Evolutionary conservation across 768 basidiomycete genomes (phyloP).

Genomic region (Termitomyces sp.): DNA sequence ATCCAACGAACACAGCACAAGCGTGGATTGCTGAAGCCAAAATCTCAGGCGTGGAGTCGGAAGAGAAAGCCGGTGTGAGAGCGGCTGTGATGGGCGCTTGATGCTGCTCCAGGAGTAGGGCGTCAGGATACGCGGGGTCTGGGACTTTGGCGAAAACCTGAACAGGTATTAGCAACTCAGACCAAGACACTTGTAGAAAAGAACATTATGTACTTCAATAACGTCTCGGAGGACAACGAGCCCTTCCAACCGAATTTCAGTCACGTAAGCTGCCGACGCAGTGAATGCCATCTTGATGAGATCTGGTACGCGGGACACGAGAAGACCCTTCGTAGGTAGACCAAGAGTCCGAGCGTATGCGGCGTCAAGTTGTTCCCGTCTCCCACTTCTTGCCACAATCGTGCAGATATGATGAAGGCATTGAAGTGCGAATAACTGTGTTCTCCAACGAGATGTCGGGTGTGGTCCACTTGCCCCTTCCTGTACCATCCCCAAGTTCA

Average conservation of each 20-base stretch:
- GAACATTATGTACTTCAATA: slow-evolving; percentile 57
- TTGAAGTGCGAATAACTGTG: slow-evolving; percentile 89
- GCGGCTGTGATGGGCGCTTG: slow-evolving; percentile 98
- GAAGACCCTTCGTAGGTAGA: slow-evolving; percentile 51
- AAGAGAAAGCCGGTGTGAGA: slow-evolving; percentile 91
- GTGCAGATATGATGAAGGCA: slow-evolving; percentile 88
- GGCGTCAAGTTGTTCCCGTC: slow-evolving; percentile 82
- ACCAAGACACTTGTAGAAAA: neutral
- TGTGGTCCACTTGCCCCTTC: slow-evolving; percentile 35
- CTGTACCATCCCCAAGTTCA: slow-evolving; percentile 56
- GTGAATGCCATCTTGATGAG: slow-evolving; percentile 98
- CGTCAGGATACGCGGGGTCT: slow-evolving; percentile 90
- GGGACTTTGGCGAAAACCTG: slow-evolving; percentile 84
- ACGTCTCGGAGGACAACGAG: slow-evolving; percentile 87
- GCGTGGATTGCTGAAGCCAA: slow-evolving; percentile 88
- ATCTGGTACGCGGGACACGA: slow-evolving; percentile 86
- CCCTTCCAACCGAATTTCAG: slow-evolving; percentile 90
- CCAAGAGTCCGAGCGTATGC: slow-evolving; percentile 60
- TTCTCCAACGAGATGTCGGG: slow-evolving; percentile 86
- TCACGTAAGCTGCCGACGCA: slow-evolving; percentile 93
- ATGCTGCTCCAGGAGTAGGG: slow-evolving; percentile 89
- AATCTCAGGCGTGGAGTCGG: slow-evolving; percentile 95
- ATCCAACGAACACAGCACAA: slow-evolving; percentile 93
- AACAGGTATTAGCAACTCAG: neutral
- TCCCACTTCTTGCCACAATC: slow-evolving; percentile 65